These are phyloP conservation scores for Leccinum sublutescens DNA, from an alignment of 768 basidiomycete genomes.

Conservation along the genomic window DNA sequence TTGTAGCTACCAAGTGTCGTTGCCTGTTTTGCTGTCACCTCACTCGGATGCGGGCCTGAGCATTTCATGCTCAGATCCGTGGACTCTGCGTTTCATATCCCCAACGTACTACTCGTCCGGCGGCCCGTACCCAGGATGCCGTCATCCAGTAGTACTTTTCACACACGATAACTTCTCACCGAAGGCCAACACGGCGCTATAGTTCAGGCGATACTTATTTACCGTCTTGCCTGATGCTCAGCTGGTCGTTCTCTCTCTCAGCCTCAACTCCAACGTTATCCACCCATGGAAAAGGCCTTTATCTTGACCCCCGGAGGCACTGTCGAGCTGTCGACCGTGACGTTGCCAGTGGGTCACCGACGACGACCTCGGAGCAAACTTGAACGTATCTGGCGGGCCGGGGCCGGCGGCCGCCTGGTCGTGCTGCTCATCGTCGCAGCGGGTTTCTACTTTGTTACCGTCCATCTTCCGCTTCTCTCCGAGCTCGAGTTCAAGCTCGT, in stretches of 20 bases:
- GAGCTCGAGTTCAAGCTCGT: background rate
- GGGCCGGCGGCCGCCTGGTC: constrained; percentile 9
- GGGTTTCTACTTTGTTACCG: constrained; percentile 12
- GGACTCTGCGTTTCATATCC: too few species aligned
- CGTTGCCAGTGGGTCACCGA: background rate
- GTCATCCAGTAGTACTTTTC: too few species aligned
- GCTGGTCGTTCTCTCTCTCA: background rate
- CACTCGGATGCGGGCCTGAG: too few species aligned
- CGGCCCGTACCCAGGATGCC: too few species aligned
- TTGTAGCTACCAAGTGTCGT: background rate
- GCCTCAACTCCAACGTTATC: background rate
- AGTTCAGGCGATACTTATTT: too few species aligned
- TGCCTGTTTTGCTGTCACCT: background rate
- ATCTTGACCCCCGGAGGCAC: background rate
- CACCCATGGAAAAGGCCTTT: constrained; percentile 14
- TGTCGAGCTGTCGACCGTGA: background rate
- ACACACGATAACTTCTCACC: too few species aligned
- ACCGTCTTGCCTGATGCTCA: too few species aligned
- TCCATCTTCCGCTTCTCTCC: constrained; percentile 9
- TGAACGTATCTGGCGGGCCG: background rate
- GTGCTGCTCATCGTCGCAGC: constrained; percentile 12
- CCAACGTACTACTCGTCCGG: too few species aligned
- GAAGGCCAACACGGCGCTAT: too few species aligned
- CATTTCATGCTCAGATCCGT: too few species aligned
- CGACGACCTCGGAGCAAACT: background rate